phyloP scores from a whole-genome alignment of 2,329 filamentous ascomycete species.

The Ophiostoma novo-ulmi region DNA sequence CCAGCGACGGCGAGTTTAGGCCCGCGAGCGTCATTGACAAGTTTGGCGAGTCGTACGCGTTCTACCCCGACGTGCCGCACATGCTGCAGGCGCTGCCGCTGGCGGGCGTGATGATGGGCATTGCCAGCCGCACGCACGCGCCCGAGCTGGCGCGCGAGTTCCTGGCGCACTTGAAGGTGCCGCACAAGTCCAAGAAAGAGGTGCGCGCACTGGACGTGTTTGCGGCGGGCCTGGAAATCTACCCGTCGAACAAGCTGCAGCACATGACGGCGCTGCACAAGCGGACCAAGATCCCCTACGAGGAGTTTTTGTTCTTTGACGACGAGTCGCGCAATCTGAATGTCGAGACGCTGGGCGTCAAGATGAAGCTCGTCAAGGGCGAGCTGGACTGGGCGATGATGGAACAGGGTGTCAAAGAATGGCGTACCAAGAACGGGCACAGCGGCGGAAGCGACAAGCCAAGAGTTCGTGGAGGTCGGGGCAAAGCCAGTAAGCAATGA shows the following conservation, averaged over 20 bases:
- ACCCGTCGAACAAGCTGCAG: constrained; percentile 74
- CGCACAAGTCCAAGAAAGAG: constrained; percentile 26
- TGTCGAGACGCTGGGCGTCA: constrained; percentile 71
- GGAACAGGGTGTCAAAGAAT: constrained; percentile 72
- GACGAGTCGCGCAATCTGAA: constrained; percentile 84
- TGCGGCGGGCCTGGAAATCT: constrained; percentile 59
- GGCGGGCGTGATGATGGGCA: constrained; percentile 53
- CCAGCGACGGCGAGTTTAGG: constrained; percentile 40
- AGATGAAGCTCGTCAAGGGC: constrained; percentile 75
- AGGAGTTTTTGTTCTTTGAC: constrained; percentile 94
- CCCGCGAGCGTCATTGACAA: constrained; percentile 42
- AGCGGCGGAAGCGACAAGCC: constrained; percentile 58
- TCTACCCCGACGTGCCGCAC: constrained; percentile 64
- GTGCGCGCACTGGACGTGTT: constrained; percentile 52
- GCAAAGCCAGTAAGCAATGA: background rate
- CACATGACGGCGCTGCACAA: constrained; percentile 74
- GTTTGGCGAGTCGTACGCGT: constrained; percentile 61
- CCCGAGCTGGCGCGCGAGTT: constrained; percentile 77
- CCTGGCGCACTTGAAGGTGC: constrained; percentile 65
- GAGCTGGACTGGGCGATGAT: constrained; percentile 73
- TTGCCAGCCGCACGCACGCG: constrained; percentile 75
- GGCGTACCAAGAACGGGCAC: constrained; percentile 52
- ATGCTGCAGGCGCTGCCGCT: constrained; percentile 57
- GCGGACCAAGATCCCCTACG: constrained; percentile 63
- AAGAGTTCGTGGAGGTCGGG: background rate